phyloP scores from a whole-genome alignment of 208 protist species.

The Leishmania turanica region DNA sequence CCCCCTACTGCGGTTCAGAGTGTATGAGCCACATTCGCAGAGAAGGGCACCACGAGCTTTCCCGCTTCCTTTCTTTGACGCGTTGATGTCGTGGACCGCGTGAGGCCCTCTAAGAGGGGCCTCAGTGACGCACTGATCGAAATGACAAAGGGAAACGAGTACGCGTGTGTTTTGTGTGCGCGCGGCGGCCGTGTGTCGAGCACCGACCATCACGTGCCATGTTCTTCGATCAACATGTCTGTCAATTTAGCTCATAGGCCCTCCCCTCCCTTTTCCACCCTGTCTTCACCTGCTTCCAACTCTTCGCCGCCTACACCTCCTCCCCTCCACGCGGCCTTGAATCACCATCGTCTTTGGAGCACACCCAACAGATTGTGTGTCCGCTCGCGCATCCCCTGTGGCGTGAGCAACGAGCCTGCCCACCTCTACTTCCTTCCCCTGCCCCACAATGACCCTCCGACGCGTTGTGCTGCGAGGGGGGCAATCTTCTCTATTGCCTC shows the following conservation, averaged over 20 bases:
- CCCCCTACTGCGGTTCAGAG: background rate
- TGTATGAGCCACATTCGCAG: background rate
- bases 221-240: background rate
- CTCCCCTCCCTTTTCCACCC: background rate
- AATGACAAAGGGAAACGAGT: constrained; percentile 1
- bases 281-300: background rate
- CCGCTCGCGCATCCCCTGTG: background rate
- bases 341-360: background rate
- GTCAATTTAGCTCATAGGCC: background rate
- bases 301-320: background rate
- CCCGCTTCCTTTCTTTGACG: background rate
- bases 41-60: background rate
- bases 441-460: background rate
- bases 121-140: background rate
- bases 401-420: background rate
- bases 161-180: background rate
- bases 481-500: background rate
- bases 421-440: background rate
- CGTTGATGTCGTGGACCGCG: background rate
- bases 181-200: background rate
- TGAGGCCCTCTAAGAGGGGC: background rate
- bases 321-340: background rate
- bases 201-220: background rate
- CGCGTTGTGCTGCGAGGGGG: background rate
- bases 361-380: background rate